phyloP scores from a whole-genome alignment of 2,329 filamentous ascomycete species.

The Talaromyces sp. region DNA sequence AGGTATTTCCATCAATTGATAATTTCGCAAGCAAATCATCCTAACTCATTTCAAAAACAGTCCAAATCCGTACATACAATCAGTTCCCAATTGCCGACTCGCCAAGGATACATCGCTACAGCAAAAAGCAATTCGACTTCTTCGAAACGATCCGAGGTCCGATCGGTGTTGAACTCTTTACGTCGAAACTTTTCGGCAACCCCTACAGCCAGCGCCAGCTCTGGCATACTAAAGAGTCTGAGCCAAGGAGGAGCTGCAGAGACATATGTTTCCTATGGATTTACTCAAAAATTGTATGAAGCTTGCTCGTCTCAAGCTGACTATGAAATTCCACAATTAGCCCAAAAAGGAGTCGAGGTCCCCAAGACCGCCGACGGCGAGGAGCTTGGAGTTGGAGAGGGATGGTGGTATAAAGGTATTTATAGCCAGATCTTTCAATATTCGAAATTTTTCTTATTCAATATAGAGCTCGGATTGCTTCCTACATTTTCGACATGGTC shows the following conservation, averaged over 20 bases:
- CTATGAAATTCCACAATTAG: constrained; percentile 70
- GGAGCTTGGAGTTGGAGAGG: constrained; percentile 71
- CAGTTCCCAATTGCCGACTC: constrained; percentile 1
- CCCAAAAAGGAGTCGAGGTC: constrained; percentile 65
- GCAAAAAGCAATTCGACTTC: not conserved
- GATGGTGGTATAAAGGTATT: constrained; percentile 79
- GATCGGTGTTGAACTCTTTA: not conserved
- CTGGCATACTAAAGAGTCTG: constrained; percentile 32
- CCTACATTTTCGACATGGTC: constrained; percentile 96
- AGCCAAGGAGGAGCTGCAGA: constrained; percentile 49
- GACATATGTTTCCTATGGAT: constrained; percentile 75
- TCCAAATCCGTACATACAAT: constrained; percentile 12
- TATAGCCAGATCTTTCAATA: not conserved
- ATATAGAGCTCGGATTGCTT: constrained; percentile 68
- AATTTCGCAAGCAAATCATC: not conserved
- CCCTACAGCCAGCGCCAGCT: constrained; percentile 15
- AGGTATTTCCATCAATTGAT: constrained; percentile 15
- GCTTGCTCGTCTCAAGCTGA: constrained; percentile 70
- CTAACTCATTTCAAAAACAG: constrained; percentile 5
- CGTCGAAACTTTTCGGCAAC: constrained; percentile 11
- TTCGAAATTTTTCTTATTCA: not conserved
- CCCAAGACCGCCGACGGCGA: constrained; percentile 74
- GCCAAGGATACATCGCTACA: not conserved
- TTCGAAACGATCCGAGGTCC: not conserved
- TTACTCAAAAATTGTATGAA: constrained; percentile 75